phyloP scores from a whole-genome alignment of 2,329 filamentous ascomycete species.

The Rachicladosporium sp. region DNA sequence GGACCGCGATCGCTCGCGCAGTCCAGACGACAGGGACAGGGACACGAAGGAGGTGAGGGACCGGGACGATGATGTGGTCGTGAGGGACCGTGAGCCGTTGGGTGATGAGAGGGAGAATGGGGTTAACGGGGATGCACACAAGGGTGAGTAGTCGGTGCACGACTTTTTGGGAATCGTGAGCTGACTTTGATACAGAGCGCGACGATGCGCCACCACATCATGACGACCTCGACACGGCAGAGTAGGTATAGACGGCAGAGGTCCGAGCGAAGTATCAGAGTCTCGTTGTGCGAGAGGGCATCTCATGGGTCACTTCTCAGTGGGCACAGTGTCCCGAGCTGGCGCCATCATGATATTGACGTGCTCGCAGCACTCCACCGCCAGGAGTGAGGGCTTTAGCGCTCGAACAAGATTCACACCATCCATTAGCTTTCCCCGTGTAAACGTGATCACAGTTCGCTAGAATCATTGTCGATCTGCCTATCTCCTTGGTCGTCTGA shows the following conservation, averaged over 20 bases:
- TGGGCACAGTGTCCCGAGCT: too few species aligned
- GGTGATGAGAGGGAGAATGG: conserved; percentile 18
- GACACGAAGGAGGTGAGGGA: conserved; percentile 56
- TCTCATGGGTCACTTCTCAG: too few species aligned
- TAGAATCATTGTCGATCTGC: too few species aligned
- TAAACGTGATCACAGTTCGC: too few species aligned
- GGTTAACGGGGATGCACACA: conserved; percentile 72
- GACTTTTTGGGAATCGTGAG: conserved; percentile 10
- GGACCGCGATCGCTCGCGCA: conserved; percentile 62
- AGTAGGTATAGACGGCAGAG: conserved; percentile 35
- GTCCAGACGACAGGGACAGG: conserved; percentile 53
- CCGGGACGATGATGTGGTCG: conserved; percentile 46
- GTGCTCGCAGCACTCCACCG: too few species aligned
- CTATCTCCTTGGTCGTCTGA: too few species aligned
- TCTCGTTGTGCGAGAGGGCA: too few species aligned
- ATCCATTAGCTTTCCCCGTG: too few species aligned
- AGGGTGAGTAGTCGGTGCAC: conserved; percentile 46
- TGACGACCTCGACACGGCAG: conserved; percentile 92
- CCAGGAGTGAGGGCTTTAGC: too few species aligned
- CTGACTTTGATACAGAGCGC: conserved; percentile 30
- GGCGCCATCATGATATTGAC: too few species aligned
- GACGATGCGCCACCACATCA: conserved; percentile 72
- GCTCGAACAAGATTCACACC: too few species aligned
- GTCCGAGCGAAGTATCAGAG: neutral
- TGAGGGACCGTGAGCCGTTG: conserved; percentile 29